Evolutionary conservation across 2,329 filamentous ascomycete species (phyloP).

Genomic region (Lecanicillium sp.): DNA sequence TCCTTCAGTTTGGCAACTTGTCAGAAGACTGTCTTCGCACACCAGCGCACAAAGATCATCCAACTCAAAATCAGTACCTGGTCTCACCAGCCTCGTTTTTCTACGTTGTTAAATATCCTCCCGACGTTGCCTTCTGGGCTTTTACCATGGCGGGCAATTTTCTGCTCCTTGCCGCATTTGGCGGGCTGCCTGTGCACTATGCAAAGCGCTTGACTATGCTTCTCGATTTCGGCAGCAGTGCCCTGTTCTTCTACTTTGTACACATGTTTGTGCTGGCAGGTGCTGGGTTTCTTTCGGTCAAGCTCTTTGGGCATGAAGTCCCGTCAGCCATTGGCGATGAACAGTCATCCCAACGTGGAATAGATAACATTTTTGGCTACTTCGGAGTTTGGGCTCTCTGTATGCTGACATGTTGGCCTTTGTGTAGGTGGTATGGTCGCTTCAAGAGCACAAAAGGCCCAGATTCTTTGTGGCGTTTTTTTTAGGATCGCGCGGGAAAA

Average conservation of each 20-base stretch:
- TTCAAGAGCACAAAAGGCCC: slow-evolving; percentile 33
- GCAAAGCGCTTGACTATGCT: slow-evolving; percentile 25
- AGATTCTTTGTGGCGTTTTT: slow-evolving; percentile 38
- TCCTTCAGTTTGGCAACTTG: slow-evolving; percentile 34
- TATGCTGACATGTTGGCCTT: slow-evolving; percentile 31
- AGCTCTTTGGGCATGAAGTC: slow-evolving; percentile 25
- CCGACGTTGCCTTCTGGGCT: slow-evolving; percentile 36
- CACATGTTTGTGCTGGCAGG: slow-evolving; percentile 27
- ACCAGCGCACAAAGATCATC: slow-evolving; percentile 23
- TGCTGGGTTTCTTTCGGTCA: slow-evolving; percentile 16
- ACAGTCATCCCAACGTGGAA: slow-evolving; percentile 15
- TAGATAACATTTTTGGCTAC: slow-evolving; percentile 29
- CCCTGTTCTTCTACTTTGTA: slow-evolving; percentile 36
- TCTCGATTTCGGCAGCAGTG: slow-evolving; percentile 34
- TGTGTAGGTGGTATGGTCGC: slow-evolving; percentile 30
- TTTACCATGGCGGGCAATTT: slow-evolving; percentile 31
- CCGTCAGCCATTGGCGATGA: slow-evolving; percentile 18
- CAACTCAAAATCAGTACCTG: slow-evolving; percentile 30
- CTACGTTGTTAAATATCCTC: slow-evolving; percentile 38
- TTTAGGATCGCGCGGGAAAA: slow-evolving; percentile 22
- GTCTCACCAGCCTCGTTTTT: slow-evolving; percentile 33
- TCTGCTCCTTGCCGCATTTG: slow-evolving; percentile 28
- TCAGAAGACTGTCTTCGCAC: slow-evolving; percentile 33
- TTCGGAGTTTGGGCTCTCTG: slow-evolving; percentile 25
- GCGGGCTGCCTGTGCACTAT: slow-evolving; percentile 20